phyloP scores from a whole-genome alignment of 2,329 filamentous ascomycete species.

The Sarocladium oryzae region DNA sequence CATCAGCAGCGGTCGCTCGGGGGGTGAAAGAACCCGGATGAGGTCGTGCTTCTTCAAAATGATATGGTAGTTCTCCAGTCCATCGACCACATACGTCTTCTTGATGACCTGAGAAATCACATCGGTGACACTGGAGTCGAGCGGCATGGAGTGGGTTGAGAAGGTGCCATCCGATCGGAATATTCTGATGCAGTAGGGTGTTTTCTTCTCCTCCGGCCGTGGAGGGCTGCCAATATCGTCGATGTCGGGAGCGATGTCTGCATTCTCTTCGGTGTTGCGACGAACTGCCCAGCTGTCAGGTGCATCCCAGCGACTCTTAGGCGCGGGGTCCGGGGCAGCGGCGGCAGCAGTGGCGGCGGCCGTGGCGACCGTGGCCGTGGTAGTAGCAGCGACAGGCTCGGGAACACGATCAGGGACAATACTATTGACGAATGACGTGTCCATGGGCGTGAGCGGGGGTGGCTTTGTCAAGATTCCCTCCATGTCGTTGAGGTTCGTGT shows the following conservation, averaged over 20 bases:
- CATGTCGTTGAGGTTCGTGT: slow-evolving; percentile 87
- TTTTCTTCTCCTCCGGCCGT: slow-evolving; percentile 65
- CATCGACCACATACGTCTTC: slow-evolving; percentile 88
- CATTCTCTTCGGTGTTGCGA: slow-evolving; percentile 59
- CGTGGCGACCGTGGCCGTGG: no score
- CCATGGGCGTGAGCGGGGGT: slow-evolving; percentile 65
- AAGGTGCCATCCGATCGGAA: slow-evolving; percentile 94
- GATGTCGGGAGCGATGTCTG: slow-evolving; percentile 47
- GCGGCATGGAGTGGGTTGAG: slow-evolving; percentile 76
- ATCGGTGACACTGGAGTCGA: slow-evolving; percentile 80
- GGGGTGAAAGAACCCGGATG: slow-evolving; percentile 69
- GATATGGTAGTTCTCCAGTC: slow-evolving; percentile 90
- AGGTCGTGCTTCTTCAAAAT: slow-evolving; percentile 90
- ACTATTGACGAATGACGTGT: slow-evolving; percentile 42
- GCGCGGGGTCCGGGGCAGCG: slow-evolving; percentile 16
- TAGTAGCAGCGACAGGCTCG: slow-evolving; percentile 23
- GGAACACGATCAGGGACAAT: slow-evolving; percentile 35
- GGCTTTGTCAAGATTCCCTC: slow-evolving; percentile 77
- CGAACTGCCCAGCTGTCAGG: slow-evolving; percentile 96
- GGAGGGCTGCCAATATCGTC: slow-evolving; percentile 64
- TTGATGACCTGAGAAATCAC: slow-evolving; percentile 86
- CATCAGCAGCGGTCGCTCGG: slow-evolving; percentile 80
- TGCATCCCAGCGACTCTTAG: slow-evolving; percentile 73
- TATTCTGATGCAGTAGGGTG: slow-evolving; percentile 86
- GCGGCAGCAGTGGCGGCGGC: no score